Percentiles rank a stretch among this genome's conserved stretches.
These are phyloP conservation scores for Aspergillus felis DNA, from an alignment of 2,329 filamentous ascomycete genomes.

Conservation along the genomic window DNA sequence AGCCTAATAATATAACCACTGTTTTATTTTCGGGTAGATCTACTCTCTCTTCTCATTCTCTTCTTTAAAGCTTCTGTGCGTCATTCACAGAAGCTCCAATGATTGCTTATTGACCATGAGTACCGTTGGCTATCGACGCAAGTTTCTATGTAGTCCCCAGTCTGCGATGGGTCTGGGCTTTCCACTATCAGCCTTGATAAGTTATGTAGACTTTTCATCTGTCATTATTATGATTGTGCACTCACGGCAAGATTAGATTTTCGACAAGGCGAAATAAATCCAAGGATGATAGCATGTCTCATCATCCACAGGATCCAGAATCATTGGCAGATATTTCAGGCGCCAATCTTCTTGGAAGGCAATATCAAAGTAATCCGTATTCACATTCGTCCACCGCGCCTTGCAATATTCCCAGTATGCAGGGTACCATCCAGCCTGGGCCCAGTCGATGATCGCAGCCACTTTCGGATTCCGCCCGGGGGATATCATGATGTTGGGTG, in stretches of 20 bases:
- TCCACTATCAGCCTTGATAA: not conserved
- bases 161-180: not conserved
- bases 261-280: slow-evolving; percentile 28
- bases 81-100: not conserved
- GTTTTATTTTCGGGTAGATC: not conserved
- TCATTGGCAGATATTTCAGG: slow-evolving; percentile 25
- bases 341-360: slow-evolving; percentile 29
- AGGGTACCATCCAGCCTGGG: slow-evolving; percentile 29
- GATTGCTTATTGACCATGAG: not conserved
- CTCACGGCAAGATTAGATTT: not conserved
- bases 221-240: not conserved
- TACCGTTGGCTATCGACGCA: not conserved
- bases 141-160: not conserved
- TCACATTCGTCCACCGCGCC: slow-evolving; percentile 18
- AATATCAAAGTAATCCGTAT: slow-evolving; percentile 17
- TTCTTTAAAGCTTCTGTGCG: too few species aligned
- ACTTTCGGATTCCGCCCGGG: slow-evolving; percentile 19
- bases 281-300: slow-evolving; percentile 30
- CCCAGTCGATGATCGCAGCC: slow-evolving; percentile 26
- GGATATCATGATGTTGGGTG: slow-evolving; percentile 22
- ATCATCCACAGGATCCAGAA: slow-evolving; percentile 31
- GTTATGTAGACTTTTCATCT: not conserved
- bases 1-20: too few species aligned
- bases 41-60: not conserved
- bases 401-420: slow-evolving; percentile 33